Percentiles rank a stretch among this genome's conserved stretches.
These are phyloP conservation scores for Cordia subcordata DNA, from an alignment of 257 asterid species.

Conservation along the genomic window DNA sequence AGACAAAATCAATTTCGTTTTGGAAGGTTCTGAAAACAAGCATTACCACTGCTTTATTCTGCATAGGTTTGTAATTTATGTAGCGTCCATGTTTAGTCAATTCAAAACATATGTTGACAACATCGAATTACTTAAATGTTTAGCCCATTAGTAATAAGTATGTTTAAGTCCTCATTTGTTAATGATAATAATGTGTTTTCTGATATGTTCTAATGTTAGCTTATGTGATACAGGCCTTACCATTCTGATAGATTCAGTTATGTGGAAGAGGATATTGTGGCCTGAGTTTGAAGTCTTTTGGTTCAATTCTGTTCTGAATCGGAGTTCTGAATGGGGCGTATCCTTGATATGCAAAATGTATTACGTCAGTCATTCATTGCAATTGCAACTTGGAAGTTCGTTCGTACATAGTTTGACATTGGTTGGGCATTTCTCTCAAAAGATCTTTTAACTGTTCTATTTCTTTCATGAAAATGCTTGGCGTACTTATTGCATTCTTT, in stretches of 20 bases:
- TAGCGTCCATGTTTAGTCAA: not conserved
- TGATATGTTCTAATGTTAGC: not conserved
- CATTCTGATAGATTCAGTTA: slow-evolving; percentile 59
- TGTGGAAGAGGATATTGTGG: slow-evolving; percentile 84
- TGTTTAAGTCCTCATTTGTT: slow-evolving; percentile 9
- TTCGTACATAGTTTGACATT: too few species aligned
- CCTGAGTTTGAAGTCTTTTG: slow-evolving; percentile 95
- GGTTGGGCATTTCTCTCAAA: too few species aligned
- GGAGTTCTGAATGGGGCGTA: slow-evolving; percentile 99
- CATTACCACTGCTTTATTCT: slow-evolving; percentile 39
- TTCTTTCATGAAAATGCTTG: too few species aligned
- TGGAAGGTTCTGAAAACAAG: slow-evolving; percentile 66
- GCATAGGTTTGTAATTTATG: slow-evolving; percentile 62
- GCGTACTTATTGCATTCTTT: too few species aligned
- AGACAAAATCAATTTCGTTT: slow-evolving; percentile 79
- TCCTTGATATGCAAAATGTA: slow-evolving; percentile 35
- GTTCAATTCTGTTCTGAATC: slow-evolving; percentile 94
- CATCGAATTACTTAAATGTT: not conserved
- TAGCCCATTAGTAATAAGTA: not conserved
- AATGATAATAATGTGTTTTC: not conserved
- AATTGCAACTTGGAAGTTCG: not conserved
- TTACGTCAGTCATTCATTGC: not conserved
- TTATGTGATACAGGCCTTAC: slow-evolving; percentile 61
- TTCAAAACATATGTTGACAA: not conserved
- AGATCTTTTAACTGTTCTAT: too few species aligned